phyloP scores from a whole-genome alignment of 2,329 filamentous ascomycete genomes.

The Fusarium sp. region DNA sequence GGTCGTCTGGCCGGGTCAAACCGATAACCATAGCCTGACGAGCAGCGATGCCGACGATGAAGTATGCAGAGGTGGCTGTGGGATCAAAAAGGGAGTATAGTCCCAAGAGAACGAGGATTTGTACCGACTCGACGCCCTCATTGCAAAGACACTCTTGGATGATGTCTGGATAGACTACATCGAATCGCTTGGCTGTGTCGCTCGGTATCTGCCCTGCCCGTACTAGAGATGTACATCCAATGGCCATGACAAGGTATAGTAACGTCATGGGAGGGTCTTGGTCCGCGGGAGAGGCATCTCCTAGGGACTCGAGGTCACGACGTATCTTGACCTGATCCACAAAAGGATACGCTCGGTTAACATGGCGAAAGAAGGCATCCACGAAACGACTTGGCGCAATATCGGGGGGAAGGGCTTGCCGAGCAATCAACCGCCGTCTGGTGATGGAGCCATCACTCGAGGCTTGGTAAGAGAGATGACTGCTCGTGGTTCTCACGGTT shows the following conservation, averaged over 20 bases:
- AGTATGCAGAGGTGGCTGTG: constrained; percentile 51
- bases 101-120: constrained; percentile 54
- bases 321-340: constrained; percentile 51
- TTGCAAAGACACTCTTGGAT: constrained; percentile 52
- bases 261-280: constrained; percentile 45
- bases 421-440: constrained; percentile 28
- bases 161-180: constrained; percentile 53
- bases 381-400: constrained; percentile 49
- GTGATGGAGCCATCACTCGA: constrained; percentile 30
- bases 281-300: constrained; percentile 42
- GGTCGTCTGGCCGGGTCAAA: constrained; percentile 47
- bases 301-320: constrained; percentile 46
- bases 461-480: constrained; percentile 35
- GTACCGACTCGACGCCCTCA: constrained; percentile 51
- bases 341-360: constrained; percentile 58
- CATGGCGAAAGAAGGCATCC: constrained; percentile 58
- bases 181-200: constrained; percentile 46
- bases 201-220: constrained; percentile 53
- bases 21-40: constrained; percentile 53
- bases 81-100: constrained; percentile 58
- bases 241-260: constrained; percentile 58
- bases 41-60: constrained; percentile 53
- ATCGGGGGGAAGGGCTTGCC: constrained; percentile 35
- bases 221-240: constrained; percentile 57
- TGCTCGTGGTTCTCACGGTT: constrained; percentile 34